Conservation (phyloP, 108 stramenopile species). For the Mayamaea pseudoterrestris region DNA sequence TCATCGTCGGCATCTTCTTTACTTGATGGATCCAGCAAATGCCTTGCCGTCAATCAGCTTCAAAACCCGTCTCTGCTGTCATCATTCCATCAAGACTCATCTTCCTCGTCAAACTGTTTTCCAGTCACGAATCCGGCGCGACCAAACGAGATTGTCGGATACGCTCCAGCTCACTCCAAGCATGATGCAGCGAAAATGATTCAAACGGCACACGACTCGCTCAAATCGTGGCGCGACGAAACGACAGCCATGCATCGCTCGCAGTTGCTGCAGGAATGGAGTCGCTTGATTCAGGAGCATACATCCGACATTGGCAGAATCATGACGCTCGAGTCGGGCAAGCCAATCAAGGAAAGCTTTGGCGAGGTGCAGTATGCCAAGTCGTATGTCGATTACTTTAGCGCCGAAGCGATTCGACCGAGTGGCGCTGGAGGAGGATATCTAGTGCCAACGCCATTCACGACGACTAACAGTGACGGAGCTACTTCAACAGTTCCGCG, state of each 20-base stretch:
- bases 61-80: background rate
- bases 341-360: conserved; percentile 76
- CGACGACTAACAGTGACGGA: conserved; percentile 9
- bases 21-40: too few relatives aligned
- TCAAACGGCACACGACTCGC: conserved; percentile 10
- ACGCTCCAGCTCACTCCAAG: background rate
- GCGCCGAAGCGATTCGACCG: conserved; percentile 73
- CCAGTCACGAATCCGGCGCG: conserved; percentile 2
- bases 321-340: conserved; percentile 92
- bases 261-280: conserved; percentile 32
- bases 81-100: background rate
- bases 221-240: conserved; percentile 44
- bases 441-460: conserved; percentile 52
- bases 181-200: conserved; percentile 8
- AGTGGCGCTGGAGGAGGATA: conserved; percentile 60
- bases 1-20: too few relatives aligned
- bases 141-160: conserved; percentile 1
- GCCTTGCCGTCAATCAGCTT: too few relatives aligned
- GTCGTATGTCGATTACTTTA: conserved; percentile 82
- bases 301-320: conserved; percentile 49
- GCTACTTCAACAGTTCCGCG: too few relatives aligned
- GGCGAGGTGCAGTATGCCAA: conserved; percentile 83
- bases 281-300: conserved; percentile 34
- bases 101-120: background rate
- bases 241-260: conserved; percentile 50